phyloP scores from a whole-genome alignment of 768 basidiomycete species.

The Panaeolus papilionaceus region DNA sequence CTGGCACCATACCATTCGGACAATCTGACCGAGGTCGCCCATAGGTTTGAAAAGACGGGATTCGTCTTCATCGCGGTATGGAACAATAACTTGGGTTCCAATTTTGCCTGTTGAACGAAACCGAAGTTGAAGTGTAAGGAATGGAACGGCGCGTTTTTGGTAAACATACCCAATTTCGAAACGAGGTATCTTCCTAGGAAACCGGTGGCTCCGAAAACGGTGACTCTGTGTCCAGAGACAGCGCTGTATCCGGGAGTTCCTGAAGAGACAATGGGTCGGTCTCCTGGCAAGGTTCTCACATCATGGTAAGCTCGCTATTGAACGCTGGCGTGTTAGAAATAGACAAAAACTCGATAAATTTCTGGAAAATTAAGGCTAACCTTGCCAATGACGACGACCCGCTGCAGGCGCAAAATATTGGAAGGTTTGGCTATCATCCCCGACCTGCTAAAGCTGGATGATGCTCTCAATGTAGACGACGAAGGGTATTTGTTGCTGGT shows the following conservation, averaged over 20 bases:
- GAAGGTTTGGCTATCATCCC: constrained; percentile 54
- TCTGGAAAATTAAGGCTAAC: constrained; percentile 33
- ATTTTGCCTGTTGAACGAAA: constrained; percentile 67
- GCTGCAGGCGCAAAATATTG: constrained; percentile 58
- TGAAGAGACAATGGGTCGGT: constrained; percentile 73
- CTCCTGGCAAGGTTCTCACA: constrained; percentile 61
- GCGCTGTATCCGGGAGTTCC: constrained; percentile 88
- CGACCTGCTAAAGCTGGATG: constrained; percentile 29
- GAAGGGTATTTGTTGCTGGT: constrained; percentile 24
- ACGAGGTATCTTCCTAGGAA: constrained; percentile 96
- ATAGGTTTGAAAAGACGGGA: constrained; percentile 88
- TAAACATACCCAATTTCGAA: constrained; percentile 79
- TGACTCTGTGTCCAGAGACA: constrained; percentile 89
- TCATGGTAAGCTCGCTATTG: constrained; percentile 78
- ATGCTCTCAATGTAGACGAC: constrained; percentile 28
- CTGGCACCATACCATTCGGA: constrained; percentile 75
- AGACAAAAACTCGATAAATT: constrained; percentile 10
- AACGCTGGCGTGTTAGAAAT: constrained; percentile 15
- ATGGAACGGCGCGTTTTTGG: constrained; percentile 12
- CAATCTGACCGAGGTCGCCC: constrained; percentile 97
- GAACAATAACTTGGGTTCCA: constrained; percentile 93
- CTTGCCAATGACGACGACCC: constrained; percentile 55
- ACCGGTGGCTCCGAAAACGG: constrained; percentile 96
- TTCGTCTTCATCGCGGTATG: constrained; percentile 95
- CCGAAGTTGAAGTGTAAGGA: constrained; percentile 14